phyloP scores from a whole-genome alignment of 495 filamentous ascomycete genomes.

The Aspergillus biplanus region DNA sequence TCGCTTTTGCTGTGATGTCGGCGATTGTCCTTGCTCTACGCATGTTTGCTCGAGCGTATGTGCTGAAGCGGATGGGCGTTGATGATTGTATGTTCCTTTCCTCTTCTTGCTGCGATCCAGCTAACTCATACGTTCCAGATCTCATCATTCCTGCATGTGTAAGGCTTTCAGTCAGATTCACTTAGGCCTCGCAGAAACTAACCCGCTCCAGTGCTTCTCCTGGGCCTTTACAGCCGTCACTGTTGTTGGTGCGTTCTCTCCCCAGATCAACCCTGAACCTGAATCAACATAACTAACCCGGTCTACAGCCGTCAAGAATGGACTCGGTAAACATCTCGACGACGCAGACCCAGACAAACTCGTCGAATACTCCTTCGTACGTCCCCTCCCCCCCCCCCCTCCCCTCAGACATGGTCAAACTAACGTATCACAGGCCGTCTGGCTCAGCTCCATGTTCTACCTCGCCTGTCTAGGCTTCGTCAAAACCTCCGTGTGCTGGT shows the following conservation, averaged over 20 bases:
- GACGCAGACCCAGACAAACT: constrained; percentile 28
- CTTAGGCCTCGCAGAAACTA: constrained; percentile 11
- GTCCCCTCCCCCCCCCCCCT: background rate
- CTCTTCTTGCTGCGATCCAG: background rate
- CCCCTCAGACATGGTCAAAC: background rate
- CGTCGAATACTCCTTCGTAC: constrained; percentile 38
- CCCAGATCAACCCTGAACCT: background rate
- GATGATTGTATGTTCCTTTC: constrained; percentile 40
- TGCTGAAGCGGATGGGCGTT: constrained; percentile 36
- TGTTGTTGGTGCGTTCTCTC: constrained; percentile 33
- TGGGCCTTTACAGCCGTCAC: constrained; percentile 44
- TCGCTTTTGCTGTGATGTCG: constrained; percentile 40
- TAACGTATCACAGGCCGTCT: constrained; percentile 33
- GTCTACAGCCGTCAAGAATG: constrained; percentile 35
- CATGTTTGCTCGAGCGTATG: constrained; percentile 41
- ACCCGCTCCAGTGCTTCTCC: constrained; percentile 30
- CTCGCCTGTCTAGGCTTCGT: constrained; percentile 44
- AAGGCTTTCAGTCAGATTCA: constrained; percentile 16
- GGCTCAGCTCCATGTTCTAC: constrained; percentile 49
- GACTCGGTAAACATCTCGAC: constrained; percentile 36
- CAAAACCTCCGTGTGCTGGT: constrained; percentile 44
- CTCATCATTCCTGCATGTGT: constrained; percentile 43
- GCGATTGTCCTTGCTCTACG: constrained; percentile 40
- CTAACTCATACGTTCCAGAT: constrained; percentile 25
- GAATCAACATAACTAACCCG: constrained; percentile 7